Percentiles rank a stretch among this genome's conserved stretches.
Conservation (phyloP, 106 monocot genomes). For the Gastrodia elata region DNA sequence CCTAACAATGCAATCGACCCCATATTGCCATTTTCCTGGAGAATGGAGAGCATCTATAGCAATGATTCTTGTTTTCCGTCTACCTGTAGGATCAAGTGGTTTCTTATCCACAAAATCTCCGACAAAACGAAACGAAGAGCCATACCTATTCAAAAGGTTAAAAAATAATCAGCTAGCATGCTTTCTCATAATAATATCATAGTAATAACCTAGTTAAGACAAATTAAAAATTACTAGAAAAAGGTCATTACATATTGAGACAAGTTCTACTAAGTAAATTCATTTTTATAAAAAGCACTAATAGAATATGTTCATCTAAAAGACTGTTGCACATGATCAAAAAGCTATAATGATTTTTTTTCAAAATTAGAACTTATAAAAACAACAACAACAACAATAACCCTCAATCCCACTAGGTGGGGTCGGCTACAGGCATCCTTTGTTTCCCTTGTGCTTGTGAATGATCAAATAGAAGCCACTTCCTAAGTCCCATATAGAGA, state of each 20-base stretch:
- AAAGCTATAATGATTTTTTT: neutral
- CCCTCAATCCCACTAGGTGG: no score
- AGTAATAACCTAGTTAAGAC: neutral
- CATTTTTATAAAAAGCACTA: neutral
- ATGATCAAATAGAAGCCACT: no score
- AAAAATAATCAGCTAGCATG: neutral
- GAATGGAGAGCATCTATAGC: slow-evolving; percentile 81
- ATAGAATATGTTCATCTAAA: neutral
- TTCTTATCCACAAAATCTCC: slow-evolving; percentile 64
- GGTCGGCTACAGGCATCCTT: no score
- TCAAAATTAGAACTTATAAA: no score
- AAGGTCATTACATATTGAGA: slow-evolving; percentile 3
- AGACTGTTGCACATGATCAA: neutral
- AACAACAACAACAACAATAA: no score
- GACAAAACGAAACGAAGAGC: slow-evolving; percentile 65
- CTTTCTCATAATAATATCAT: neutral
- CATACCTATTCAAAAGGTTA: slow-evolving; percentile 40
- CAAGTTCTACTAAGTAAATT: neutral
- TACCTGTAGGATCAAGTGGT: slow-evolving; percentile 49
- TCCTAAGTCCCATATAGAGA: no score
- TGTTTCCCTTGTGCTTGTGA: no score
- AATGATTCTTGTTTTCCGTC: slow-evolving; percentile 60
- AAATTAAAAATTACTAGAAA: neutral
- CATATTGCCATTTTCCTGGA: slow-evolving; percentile 64
- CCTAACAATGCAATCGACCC: slow-evolving; percentile 55